Evolutionary conservation across 116 monocot genomes (phyloP), one percentile per base, ranked within the genome.

Genomic region (Papilionanthe hybrid): DNA sequence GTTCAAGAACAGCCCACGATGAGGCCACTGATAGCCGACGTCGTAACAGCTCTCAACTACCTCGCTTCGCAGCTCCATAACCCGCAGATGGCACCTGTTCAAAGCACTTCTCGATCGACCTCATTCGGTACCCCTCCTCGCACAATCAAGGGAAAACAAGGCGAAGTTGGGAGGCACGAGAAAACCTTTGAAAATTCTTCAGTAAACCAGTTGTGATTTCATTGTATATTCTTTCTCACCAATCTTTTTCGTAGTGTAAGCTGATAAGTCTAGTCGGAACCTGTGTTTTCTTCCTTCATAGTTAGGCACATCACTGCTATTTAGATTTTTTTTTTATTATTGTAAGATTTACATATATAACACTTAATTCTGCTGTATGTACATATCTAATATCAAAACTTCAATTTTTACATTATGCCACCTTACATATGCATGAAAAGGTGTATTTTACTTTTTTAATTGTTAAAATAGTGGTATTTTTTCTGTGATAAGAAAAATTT

Each of bases 1-100:
- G 56, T 81, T 13, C 81, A 81, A 20, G 81, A 81, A 72, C 75
- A 81, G 13, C 60, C 81, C 9, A 42, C 60, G 0, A 75, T 75
- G 55, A 57, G 81, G 81, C 81, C 81, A 25, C 56, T 75, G 2
- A 81, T 81, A n/a, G 74, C 75, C 5, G 81, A 81, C 55, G 81
- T 81, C 5, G 81, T 81, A 8, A 81, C 81, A 13, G 81, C 81
- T 15, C 81, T 81, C 75, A 41, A 28, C 7, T 81, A 81, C 58
- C 75, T 81, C n/a, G 74, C 81, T 29, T 75, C 81, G 17, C 81
- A 74, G 42, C 57, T 45, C 49, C 32, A 55, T 55, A 74, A 72
- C 50, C 55, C 55, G 2, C n/a, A 56, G n/a, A 13, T 5, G 1
- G 55, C 19, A 29, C 32, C 72, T 15, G 22, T 3, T 47, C 79